These are phyloP conservation scores for Kuraishia ogatae DNA, from an alignment of 805 yeast genomes.

Conservation along the genomic window DNA sequence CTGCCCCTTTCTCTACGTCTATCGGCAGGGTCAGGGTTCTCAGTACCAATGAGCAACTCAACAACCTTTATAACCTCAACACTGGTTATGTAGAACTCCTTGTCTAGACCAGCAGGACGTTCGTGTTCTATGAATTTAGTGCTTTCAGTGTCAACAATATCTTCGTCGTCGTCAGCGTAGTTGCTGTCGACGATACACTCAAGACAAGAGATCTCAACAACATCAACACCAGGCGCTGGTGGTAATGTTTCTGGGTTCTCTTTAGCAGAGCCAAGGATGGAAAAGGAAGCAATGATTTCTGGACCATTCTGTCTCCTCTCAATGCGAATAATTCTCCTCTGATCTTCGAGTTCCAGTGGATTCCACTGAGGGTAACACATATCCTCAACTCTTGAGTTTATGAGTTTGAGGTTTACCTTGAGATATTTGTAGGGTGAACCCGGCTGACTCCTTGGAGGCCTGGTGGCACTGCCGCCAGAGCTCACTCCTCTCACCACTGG, in stretches of 20 bases:
- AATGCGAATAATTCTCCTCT: conserved; percentile 48
- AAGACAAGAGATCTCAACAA: conserved; percentile 53
- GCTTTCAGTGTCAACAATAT: conserved; percentile 9
- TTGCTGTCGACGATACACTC: conserved; percentile 31
- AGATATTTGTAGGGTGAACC: conserved; percentile 16
- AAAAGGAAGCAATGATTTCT: conserved; percentile 37
- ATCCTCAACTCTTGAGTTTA: conserved; percentile 36
- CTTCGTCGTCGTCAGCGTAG: conserved; percentile 15
- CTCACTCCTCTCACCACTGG: conserved; percentile 47
- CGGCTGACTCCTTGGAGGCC: conserved; percentile 35
- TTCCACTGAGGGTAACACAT: conserved; percentile 47
- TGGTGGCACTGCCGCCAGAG: conserved; percentile 48
- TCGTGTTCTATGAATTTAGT: background rate
- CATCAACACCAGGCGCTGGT: conserved; percentile 31
- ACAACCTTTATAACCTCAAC: conserved; percentile 62
- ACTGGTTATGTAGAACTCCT: conserved; percentile 46
- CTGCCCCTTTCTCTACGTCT: conserved; percentile 59
- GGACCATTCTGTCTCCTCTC: conserved; percentile 44
- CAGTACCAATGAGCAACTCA: conserved; percentile 48
- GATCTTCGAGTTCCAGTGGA: conserved; percentile 33
- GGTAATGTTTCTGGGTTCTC: conserved; percentile 34
- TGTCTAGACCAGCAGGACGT: background rate
- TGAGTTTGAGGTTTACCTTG: conserved; percentile 40
- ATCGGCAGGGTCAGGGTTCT: conserved; percentile 34
- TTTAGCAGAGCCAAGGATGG: conserved; percentile 41